Evolutionary conservation across 1,284 basidiomycete species (phyloP).

Genomic region (Boletus calvinii): DNA sequence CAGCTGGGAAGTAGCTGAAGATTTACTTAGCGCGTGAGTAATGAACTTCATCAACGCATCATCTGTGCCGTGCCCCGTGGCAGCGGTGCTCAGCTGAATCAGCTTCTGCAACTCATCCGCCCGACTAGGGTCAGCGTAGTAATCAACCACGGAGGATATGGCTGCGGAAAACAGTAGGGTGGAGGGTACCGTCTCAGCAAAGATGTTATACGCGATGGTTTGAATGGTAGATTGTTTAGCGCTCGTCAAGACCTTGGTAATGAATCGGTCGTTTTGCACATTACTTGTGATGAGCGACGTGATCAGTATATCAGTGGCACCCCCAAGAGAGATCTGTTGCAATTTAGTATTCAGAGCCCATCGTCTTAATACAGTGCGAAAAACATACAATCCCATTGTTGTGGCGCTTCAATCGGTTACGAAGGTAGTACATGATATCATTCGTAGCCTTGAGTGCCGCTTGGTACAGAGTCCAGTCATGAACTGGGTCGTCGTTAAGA

Average conservation of each 20-base stretch:
- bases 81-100: slow-evolving; percentile 33
- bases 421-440: slow-evolving; percentile 42
- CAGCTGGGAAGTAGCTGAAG: not conserved
- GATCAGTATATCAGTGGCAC: slow-evolving; percentile 21
- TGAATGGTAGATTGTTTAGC: slow-evolving; percentile 2
- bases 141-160: slow-evolving; percentile 60
- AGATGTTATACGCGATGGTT: slow-evolving; percentile 34
- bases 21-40: slow-evolving; percentile 52
- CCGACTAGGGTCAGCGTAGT: slow-evolving; percentile 52
- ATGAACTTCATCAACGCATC: slow-evolving; percentile 46
- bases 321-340: slow-evolving; percentile 21
- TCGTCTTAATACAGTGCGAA: not conserved
- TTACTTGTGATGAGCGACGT: slow-evolving; percentile 28
- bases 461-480: slow-evolving; percentile 61
- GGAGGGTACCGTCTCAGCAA: slow-evolving; percentile 51
- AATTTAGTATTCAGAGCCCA: not conserved
- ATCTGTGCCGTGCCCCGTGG: slow-evolving; percentile 26
- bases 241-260: slow-evolving; percentile 16
- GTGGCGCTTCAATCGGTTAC: slow-evolving; percentile 37
- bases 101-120: slow-evolving; percentile 45
- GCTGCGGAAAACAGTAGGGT: slow-evolving; percentile 54
- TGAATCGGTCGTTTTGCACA: slow-evolving; percentile 25
- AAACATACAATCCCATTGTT: slow-evolving; percentile 28
- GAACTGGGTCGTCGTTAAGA: slow-evolving; percentile 50
- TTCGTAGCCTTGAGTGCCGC: slow-evolving; percentile 42